Percentiles rank a stretch among this genome's conserved stretches.
Conservation (phyloP, 2,329 filamentous ascomycete species). For the Dactylella cylindrospora region DNA sequence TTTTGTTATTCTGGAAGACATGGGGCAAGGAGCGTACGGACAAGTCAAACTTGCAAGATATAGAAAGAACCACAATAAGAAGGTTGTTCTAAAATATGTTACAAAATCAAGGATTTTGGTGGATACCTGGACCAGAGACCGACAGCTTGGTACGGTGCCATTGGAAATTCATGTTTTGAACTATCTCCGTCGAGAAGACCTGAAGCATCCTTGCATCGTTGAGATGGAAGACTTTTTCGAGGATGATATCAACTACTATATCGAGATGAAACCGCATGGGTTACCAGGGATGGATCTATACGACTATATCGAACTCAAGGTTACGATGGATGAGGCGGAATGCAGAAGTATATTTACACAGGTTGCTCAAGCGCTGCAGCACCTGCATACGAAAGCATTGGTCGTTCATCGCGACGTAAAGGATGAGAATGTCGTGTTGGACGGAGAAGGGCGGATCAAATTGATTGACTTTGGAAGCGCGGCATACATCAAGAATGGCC, state of each 20-base stretch:
- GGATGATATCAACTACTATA: slow-evolving; percentile 92
- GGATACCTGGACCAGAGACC: slow-evolving; percentile 96
- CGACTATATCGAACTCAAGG: slow-evolving; percentile 94
- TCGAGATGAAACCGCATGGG: slow-evolving; percentile 95
- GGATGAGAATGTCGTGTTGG: slow-evolving; percentile 94
- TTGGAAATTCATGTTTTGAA: slow-evolving; percentile 96
- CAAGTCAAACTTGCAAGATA: slow-evolving; percentile 93
- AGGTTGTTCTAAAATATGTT: slow-evolving; percentile 95
- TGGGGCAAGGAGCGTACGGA: slow-evolving; percentile 97
- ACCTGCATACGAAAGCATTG: slow-evolving; percentile 83
- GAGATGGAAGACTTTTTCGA: slow-evolving; percentile 74
- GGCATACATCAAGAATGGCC: slow-evolving; percentile 96
- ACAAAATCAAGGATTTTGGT: slow-evolving; percentile 95
- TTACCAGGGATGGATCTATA: slow-evolving; percentile 97
- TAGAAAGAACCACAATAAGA: slow-evolving; percentile 72
- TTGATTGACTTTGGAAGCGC: slow-evolving; percentile 98
- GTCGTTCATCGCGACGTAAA: slow-evolving; percentile 99
- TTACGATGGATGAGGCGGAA: slow-evolving; percentile 94
- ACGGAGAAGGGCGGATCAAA: slow-evolving; percentile 93
- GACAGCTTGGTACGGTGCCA: slow-evolving; percentile 87
- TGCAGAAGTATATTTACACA: slow-evolving; percentile 94
- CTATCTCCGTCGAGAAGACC: slow-evolving; percentile 75
- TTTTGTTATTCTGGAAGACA: slow-evolving; percentile 91
- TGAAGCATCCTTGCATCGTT: slow-evolving; percentile 69
- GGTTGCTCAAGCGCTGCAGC: slow-evolving; percentile 83